A percentile compares a stretch with the other conserved stretches of the same genome.
phyloP scores from a whole-genome alignment of 2,329 filamentous ascomycete genomes.

The Botrytis galanthina region DNA sequence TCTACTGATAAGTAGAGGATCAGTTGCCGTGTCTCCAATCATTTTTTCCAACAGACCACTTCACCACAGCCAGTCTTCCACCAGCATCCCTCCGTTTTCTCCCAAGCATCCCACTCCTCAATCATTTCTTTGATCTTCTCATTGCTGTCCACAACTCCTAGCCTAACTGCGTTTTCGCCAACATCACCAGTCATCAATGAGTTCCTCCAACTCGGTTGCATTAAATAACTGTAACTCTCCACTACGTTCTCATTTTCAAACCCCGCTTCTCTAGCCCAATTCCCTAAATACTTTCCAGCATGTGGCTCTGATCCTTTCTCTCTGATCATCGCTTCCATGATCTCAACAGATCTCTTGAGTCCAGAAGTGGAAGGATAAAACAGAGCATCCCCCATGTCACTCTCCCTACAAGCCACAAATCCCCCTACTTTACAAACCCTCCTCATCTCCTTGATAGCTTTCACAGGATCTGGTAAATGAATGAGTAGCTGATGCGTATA shows the following conservation, averaged over 20 bases:
- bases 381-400: slow-evolving; percentile 8
- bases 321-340: slow-evolving; percentile 9
- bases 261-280: slow-evolving; percentile 16
- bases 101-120: slow-evolving; percentile 14
- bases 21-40: not conserved
- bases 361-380: not conserved
- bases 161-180: not conserved
- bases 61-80: slow-evolving; percentile 21
- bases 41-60: slow-evolving; percentile 16
- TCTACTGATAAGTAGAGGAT: not conserved
- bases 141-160: not conserved
- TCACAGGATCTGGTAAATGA: slow-evolving; percentile 3
- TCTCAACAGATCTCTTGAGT: not conserved
- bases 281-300: slow-evolving; percentile 6
- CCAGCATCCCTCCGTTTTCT: slow-evolving; percentile 13
- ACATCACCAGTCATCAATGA: not conserved
- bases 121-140: slow-evolving; percentile 2
- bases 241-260: not conserved
- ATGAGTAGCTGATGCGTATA: slow-evolving; percentile 20
- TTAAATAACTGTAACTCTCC: slow-evolving; percentile 16
- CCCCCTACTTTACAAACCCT: slow-evolving; percentile 17
- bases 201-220: slow-evolving; percentile 16
- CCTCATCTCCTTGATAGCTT: slow-evolving; percentile 10
- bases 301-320: slow-evolving; percentile 12
- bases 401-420: slow-evolving; percentile 18